Percentiles rank a stretch among this genome's conserved stretches.
Conservation (phyloP, 805 yeast genomes). For the Starmerella floricola region DNA sequence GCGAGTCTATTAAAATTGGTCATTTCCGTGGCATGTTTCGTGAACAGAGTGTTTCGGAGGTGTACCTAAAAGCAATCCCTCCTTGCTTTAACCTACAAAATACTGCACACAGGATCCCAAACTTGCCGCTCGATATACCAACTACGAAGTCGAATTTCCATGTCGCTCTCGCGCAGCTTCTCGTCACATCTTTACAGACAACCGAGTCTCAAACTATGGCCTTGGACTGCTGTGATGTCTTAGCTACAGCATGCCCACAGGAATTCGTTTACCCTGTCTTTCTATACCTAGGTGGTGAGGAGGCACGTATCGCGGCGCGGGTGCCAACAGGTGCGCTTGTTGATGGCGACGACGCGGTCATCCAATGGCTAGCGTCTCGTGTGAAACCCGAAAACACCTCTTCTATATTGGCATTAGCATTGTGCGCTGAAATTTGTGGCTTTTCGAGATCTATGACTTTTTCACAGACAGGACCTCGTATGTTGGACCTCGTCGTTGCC, state of each 20-base stretch:
- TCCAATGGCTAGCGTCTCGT: constrained; percentile 7
- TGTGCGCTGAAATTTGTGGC: constrained; percentile 4
- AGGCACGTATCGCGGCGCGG: not conserved
- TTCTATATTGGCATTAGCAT: constrained; percentile 4
- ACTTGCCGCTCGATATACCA: constrained; percentile 5
- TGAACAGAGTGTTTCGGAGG: not conserved
- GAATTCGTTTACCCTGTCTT: constrained; percentile 6
- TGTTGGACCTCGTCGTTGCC: constrained; percentile 4
- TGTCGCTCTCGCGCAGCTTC: constrained; percentile 4
- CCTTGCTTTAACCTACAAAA: not conserved
- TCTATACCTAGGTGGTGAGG: constrained; percentile 8
- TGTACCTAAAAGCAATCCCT: constrained; percentile 7
- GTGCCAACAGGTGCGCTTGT: constrained; percentile 1
- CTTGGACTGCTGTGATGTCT: constrained; percentile 10
- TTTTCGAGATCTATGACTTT: constrained; percentile 1
- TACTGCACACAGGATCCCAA: not conserved
- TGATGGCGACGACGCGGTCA: constrained; percentile 3
- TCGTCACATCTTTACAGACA: constrained; percentile 1
- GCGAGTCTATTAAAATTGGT: constrained; percentile 7
- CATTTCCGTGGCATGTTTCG: constrained; percentile 14
- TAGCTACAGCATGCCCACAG: constrained; percentile 5
- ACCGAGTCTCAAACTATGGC: not conserved
- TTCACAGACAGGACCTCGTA: not conserved
- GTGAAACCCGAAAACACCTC: not conserved
- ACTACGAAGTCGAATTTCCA: constrained; percentile 11